Base-by-base conservation (phyloP, 352 stramenopile species). In the Pythium vanterpoolii region DNA sequence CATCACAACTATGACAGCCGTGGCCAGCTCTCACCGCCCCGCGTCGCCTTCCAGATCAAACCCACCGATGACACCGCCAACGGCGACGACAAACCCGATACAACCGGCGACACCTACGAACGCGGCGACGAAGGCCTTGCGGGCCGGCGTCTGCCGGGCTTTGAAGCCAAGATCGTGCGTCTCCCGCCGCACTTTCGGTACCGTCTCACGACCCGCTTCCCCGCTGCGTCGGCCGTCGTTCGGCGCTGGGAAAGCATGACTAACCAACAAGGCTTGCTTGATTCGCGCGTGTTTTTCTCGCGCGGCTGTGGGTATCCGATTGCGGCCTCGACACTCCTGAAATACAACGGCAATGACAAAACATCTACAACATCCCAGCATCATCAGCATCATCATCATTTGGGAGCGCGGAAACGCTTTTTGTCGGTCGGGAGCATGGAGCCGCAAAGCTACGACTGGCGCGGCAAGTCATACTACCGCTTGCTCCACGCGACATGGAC, bases 391-490 rank as follows among this genome's bases (percentile, higher is more conserved):
- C n/a, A n/a, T n/a, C n/a, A n/a, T 28, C 43, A 48, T 1, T 42
- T 42, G 34, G 44, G 44, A 8, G 21, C 43, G n/a, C 72, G 77
- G 19, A 82, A 85, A 44, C 64, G 82, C 0, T 77, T 89, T 31
- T 67, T 76, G n/a, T 91, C 80, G 8, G 61, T 87, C 27, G 71
- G 73, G 5, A 72, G 70, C 49, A 47, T 86, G 24, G 78, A 88
- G 42, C 71, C 76, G 8, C 77, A 64, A 40, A 73, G 74, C 47
- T 93, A 95, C 65, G 83, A 93, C 67, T 95, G 86, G 86, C 71
- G 83, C 24, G 86, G 86, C 31, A 95, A 89, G 50, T 90, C 83
- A 43, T 95, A 95, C 70, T 95, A 87, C 57, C 86, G 81, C 4
- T 63, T 93, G 43, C 71, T 95, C 28, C 86, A 95, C 57, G 65